Evolutionary conservation across 768 basidiomycete species (phyloP).

Genomic region (Sporobolomyces roseus): DNA sequence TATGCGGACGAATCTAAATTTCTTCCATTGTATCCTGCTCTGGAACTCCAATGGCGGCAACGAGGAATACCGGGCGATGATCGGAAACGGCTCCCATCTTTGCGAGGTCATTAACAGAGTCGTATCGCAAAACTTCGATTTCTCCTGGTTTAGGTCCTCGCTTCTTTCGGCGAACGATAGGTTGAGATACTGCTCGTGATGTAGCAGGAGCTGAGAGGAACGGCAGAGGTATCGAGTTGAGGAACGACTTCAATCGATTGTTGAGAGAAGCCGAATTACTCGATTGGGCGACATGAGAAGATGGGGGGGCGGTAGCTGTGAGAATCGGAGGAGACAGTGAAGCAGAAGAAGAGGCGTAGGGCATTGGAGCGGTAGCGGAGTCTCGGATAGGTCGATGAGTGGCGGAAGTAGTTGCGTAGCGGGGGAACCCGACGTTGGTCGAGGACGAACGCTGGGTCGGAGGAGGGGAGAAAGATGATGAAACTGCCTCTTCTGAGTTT

Average conservation of each 20-base stretch:
- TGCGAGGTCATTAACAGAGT: constrained; percentile 72
- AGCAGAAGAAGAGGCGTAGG: no score
- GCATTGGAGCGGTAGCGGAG: no score
- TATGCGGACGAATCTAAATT: not conserved
- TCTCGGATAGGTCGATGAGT: not conserved
- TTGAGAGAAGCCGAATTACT: constrained; percentile 26
- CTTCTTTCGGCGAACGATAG: constrained; percentile 18
- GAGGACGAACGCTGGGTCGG: no score
- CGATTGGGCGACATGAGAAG: not conserved
- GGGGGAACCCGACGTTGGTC: no score
- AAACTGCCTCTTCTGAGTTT: not conserved
- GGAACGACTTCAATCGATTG: constrained; percentile 35
- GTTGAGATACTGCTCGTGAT: no score
- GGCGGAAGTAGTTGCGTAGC: no score
- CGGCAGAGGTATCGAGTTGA: constrained; percentile 31
- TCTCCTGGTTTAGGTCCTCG: constrained; percentile 57
- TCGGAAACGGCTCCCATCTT: constrained; percentile 73
- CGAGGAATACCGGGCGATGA: constrained; percentile 78
- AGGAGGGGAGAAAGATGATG: not conserved
- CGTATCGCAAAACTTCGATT: constrained; percentile 66
- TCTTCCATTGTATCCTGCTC: not conserved
- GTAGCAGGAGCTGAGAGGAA: constrained; percentile 19
- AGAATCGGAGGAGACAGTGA: no score
- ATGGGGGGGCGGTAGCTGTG: not conserved
- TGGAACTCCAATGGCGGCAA: constrained; percentile 17